Evolutionary conservation across 2,329 filamentous ascomycete species (phyloP).

Genomic region (Ophiostoma australiae): DNA sequence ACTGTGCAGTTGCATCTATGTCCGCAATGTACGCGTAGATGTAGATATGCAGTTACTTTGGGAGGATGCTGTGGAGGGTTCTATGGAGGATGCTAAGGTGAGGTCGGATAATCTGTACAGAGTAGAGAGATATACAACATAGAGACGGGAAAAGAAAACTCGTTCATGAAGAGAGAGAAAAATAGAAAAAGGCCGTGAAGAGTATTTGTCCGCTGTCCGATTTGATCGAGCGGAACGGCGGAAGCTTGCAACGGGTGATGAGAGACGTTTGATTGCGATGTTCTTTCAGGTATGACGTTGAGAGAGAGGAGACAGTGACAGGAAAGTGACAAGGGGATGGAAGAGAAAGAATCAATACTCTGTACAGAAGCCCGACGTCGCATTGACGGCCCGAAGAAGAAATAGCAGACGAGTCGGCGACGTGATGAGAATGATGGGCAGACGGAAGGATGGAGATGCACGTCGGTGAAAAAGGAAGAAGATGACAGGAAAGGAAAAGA

Average conservation of each 20-base stretch:
- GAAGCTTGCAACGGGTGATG: conserved; percentile 3
- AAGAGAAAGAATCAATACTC: not conserved
- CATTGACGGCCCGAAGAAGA: not conserved
- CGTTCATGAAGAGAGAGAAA: not conserved
- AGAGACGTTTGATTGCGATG: not conserved
- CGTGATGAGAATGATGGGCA: not conserved
- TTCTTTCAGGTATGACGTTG: conserved; percentile 7
- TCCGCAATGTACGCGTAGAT: not conserved
- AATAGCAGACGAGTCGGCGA: not conserved
- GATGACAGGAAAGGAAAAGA: not conserved
- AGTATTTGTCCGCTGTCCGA: not conserved
- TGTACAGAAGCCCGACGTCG: not conserved
- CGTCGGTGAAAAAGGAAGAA: not conserved
- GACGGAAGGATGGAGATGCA: not conserved
- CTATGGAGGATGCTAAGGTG: not conserved
- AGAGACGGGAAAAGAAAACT: not conserved
- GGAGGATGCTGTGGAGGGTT: too few species aligned
- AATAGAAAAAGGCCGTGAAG: not conserved
- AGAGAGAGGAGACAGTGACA: not conserved
- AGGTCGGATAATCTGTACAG: not conserved
- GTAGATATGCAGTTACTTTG: not conserved
- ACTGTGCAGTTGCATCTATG: not conserved
- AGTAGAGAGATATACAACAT: not conserved
- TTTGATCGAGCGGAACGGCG: not conserved
- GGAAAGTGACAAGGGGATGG: not conserved